These are phyloP conservation scores for Bipolaris victoriae DNA, from an alignment of 2,329 filamentous ascomycete species.

Conservation along the genomic window DNA sequence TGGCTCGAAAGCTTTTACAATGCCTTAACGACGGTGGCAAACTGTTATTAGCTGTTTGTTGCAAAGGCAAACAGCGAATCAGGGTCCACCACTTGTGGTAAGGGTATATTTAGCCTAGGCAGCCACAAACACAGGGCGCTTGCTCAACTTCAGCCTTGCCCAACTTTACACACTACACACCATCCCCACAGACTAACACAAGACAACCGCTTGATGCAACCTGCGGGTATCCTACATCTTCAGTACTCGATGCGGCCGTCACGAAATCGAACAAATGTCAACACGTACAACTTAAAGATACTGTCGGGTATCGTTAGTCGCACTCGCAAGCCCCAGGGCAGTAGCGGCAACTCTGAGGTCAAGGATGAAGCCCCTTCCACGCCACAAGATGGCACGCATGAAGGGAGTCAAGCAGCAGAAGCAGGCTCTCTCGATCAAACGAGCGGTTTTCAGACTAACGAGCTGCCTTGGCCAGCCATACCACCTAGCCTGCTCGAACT, in stretches of 20 bases:
- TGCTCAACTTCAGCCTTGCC: background rate
- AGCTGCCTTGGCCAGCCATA: slow-evolving; percentile 6
- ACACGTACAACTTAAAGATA: slow-evolving; percentile 7
- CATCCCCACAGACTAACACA: background rate
- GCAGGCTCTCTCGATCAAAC: background rate
- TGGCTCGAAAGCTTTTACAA: background rate
- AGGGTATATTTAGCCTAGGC: slow-evolving; percentile 7
- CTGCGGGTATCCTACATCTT: background rate
- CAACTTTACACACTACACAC: background rate
- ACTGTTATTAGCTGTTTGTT: background rate
- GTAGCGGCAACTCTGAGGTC: background rate
- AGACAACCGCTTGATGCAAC: background rate
- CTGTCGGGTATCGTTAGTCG: background rate
- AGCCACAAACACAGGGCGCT: background rate
- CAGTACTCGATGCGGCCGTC: background rate
- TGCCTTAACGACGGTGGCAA: background rate
- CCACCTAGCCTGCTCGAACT: background rate
- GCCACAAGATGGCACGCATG: background rate
- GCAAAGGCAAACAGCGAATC: slow-evolving; percentile 1
- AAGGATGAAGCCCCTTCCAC: background rate
- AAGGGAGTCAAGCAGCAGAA: background rate
- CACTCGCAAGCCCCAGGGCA: background rate
- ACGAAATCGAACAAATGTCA: slow-evolving; percentile 3
- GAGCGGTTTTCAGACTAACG: background rate
- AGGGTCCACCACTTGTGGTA: background rate